phyloP scores from a whole-genome alignment of 768 basidiomycete species.

The Leccinum truebloodii region DNA sequence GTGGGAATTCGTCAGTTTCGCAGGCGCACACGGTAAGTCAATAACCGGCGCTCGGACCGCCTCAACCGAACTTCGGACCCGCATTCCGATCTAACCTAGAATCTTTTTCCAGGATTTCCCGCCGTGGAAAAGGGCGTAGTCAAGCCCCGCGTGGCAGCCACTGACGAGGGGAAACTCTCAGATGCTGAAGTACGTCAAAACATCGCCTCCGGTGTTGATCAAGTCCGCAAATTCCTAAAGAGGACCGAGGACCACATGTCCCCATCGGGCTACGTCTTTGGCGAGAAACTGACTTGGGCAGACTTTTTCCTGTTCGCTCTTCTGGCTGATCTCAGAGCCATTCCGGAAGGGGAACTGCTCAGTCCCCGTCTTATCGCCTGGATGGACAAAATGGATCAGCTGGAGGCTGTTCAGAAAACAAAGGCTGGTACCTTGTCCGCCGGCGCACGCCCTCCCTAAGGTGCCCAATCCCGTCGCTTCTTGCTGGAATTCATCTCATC shows the following conservation, averaged over 20 bases:
- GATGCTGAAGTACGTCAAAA: constrained; percentile 24
- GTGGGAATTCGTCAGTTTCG: constrained; percentile 36
- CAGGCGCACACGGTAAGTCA: constrained; percentile 24
- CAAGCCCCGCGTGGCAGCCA: constrained; percentile 32
- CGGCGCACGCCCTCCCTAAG: constrained; percentile 28
- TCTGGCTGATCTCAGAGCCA: constrained; percentile 31
- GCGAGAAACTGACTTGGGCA: constrained; percentile 30
- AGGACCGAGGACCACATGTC: constrained; percentile 26
- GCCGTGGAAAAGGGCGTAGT: constrained; percentile 34
- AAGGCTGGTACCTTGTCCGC: constrained; percentile 25
- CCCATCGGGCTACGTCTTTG: constrained; percentile 31
- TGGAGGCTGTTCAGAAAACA: constrained; percentile 30
- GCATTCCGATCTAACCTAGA: not conserved
- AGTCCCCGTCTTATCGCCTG: constrained; percentile 23
- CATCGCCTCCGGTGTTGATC: constrained; percentile 20
- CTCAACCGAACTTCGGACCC: not conserved
- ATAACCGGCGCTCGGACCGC: not conserved
- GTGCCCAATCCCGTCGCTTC: not conserved
- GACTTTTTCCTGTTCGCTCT: constrained; percentile 37
- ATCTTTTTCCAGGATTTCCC: constrained; percentile 24
- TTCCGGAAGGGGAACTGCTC: constrained; percentile 27
- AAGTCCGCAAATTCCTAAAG: constrained; percentile 20
- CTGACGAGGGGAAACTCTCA: constrained; percentile 23
- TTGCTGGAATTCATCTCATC: not conserved
- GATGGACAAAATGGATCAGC: constrained; percentile 27